phyloP scores from a whole-genome alignment of 768 basidiomycete species.

The Lentinula raphanica region DNA sequence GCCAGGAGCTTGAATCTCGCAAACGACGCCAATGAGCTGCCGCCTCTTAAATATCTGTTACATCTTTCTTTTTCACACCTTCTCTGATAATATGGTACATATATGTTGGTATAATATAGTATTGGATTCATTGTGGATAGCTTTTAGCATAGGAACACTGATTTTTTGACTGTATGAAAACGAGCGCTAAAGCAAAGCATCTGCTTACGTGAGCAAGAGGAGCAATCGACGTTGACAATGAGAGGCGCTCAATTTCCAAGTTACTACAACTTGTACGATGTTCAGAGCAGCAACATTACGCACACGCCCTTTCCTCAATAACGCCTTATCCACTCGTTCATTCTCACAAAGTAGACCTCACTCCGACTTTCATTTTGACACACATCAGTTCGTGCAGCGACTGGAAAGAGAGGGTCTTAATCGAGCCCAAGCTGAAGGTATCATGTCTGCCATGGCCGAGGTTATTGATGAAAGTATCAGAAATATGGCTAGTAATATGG shows the following conservation, averaged over 20 bases:
- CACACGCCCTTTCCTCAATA: neutral
- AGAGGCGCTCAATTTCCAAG: neutral
- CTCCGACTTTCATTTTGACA: slow-evolving; percentile 83
- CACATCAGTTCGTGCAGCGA: slow-evolving; percentile 89
- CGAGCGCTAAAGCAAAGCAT: neutral
- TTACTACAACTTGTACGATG: neutral
- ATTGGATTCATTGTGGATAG: neutral
- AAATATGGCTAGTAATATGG: slow-evolving; percentile 95
- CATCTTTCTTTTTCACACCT: too few relatives aligned
- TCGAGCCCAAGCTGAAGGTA: slow-evolving; percentile 89
- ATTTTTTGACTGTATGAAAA: neutral
- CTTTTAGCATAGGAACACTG: neutral
- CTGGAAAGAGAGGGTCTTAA: slow-evolving; percentile 86
- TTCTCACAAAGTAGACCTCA: slow-evolving; percentile 6
- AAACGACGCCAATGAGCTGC: slow-evolving; percentile 32
- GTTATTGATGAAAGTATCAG: slow-evolving; percentile 96
- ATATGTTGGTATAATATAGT: neutral
- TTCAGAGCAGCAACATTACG: neutral
- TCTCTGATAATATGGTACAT: neutral
- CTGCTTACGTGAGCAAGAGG: neutral
- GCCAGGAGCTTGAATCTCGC: slow-evolving; percentile 56
- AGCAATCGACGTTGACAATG: too few relatives aligned
- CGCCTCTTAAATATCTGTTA: neutral
- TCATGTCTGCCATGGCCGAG: slow-evolving; percentile 95
- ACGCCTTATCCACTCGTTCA: neutral